phyloP scores from a whole-genome alignment of 495 filamentous ascomycete species.

The Podospora fimiseda region DNA sequence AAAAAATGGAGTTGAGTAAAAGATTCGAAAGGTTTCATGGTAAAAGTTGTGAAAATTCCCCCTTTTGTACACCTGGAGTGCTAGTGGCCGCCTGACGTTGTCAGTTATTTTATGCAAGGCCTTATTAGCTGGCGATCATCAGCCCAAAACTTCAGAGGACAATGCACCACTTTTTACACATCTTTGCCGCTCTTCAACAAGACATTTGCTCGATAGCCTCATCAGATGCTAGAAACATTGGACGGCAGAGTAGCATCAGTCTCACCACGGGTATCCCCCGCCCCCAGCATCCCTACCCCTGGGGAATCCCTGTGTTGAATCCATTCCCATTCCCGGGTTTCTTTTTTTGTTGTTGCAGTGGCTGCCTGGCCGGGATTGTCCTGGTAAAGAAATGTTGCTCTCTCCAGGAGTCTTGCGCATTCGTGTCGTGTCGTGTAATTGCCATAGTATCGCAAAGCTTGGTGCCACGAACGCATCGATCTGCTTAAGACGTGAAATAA shows the following conservation, averaged over 20 bases:
- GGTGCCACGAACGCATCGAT: too few species aligned
- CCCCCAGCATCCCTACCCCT: not conserved
- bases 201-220: not conserved
- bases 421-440: too few species aligned
- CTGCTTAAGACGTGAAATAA: too few species aligned
- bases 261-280: not conserved
- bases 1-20: not conserved
- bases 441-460: not conserved
- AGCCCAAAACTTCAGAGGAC: too few species aligned
- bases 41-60: not conserved
- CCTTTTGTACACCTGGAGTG: too few species aligned
- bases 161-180: not conserved
- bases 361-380: not conserved
- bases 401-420: too few species aligned
- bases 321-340: not conserved
- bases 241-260: not conserved
- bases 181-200: not conserved
- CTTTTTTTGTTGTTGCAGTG: not conserved
- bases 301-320: not conserved
- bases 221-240: not conserved
- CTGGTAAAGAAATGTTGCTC: not conserved
- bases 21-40: not conserved
- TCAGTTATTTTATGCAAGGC: too few species aligned
- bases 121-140: too few species aligned
- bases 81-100: too few species aligned